Evolutionary conservation across 2,329 filamentous ascomycete species (phyloP), one percentile per base, ranked within the genome.

Genomic region (Calonectria ilicicola): DNA sequence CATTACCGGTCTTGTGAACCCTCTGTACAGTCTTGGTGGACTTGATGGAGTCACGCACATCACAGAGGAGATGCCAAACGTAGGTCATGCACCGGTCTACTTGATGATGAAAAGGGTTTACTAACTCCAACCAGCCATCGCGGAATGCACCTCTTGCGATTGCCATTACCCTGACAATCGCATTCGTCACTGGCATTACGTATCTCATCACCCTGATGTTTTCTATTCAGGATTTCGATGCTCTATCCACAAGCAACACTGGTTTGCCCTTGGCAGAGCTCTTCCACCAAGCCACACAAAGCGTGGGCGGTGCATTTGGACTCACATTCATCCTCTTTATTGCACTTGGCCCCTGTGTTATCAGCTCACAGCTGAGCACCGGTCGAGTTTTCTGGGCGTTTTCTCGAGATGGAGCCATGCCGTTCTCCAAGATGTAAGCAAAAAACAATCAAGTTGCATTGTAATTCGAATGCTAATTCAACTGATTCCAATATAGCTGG

Each of bases 141-240:
- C 82, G 82, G 40, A 86, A 83, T 9, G 82, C 82, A 0, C 85
- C 84, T 5, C 68, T 85, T 15, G 84, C 79, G 19, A 82, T 82
- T 77, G 83, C 83, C 15, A 85, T 84, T n/a, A 88, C 87, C 0
- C 82, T 90, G 17, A 80, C 73, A 10, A 89, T 89, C 63, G 88
- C 87, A 7, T 89, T 90, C 66, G 77, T 83, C 58, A 90, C 88
- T 0, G 86, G 86, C 5, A 76, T 89, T 15, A 82, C 84, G n/a
- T 89, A 88, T 75, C 82, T 88, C 2, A 83, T 90, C 32, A 82
- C 84, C 9, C 85, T 90, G 63, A 89, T 90, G 84, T 90, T 88
- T 76, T 86, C 84, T 1, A 85, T 89, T 58, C 86, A 87, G 56
- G 84, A 89, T 75, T 87, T 87, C 63, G 78, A 82, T 47, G 83